Evolutionary conservation across 108 stramenopile genomes (phyloP).

Genomic region (Schizochytrium sp.): DNA sequence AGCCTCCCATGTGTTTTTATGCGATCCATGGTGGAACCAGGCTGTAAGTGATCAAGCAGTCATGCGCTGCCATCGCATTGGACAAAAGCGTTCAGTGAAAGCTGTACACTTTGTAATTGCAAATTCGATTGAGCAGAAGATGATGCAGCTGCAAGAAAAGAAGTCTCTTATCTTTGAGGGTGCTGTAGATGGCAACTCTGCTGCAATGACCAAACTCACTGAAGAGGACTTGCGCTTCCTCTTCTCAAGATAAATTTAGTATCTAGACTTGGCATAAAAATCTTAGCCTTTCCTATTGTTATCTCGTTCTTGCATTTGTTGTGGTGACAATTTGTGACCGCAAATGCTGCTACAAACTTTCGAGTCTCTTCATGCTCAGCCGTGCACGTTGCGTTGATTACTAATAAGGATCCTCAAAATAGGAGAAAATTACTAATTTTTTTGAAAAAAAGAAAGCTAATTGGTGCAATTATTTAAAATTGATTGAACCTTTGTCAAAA

Average conservation of each 20-base stretch:
- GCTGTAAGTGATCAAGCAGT: conserved; percentile 73
- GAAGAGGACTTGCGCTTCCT: conserved; percentile 77
- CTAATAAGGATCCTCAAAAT: too few species aligned
- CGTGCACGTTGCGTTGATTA: too few species aligned
- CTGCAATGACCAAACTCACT: conserved; percentile 71
- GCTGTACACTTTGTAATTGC: conserved; percentile 76
- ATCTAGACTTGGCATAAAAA: not conserved
- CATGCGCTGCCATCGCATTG: conserved; percentile 79
- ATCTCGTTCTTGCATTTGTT: not conserved
- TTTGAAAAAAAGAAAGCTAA: too few species aligned
- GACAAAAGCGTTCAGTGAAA: conserved; percentile 74
- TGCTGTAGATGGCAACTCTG: conserved; percentile 74
- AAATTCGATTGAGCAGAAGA: conserved; percentile 78
- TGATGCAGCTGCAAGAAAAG: conserved; percentile 77
- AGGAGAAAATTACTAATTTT: too few species aligned
- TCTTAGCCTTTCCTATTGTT: not conserved
- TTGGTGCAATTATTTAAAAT: too few species aligned
- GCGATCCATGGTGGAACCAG: conserved; percentile 76
- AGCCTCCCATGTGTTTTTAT: conserved; percentile 66
- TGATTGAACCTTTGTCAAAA: too few species aligned
- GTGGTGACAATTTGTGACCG: too few species aligned
- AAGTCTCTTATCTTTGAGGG: conserved; percentile 78
- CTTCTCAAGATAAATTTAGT: conserved; percentile 59
- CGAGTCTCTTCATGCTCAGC: too few species aligned
- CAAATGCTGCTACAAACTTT: too few species aligned